Evolutionary conservation across 495 filamentous ascomycete species (phyloP), one percentile per base, ranked within the genome.

Genomic region (Chaetomidium leptoderma): DNA sequence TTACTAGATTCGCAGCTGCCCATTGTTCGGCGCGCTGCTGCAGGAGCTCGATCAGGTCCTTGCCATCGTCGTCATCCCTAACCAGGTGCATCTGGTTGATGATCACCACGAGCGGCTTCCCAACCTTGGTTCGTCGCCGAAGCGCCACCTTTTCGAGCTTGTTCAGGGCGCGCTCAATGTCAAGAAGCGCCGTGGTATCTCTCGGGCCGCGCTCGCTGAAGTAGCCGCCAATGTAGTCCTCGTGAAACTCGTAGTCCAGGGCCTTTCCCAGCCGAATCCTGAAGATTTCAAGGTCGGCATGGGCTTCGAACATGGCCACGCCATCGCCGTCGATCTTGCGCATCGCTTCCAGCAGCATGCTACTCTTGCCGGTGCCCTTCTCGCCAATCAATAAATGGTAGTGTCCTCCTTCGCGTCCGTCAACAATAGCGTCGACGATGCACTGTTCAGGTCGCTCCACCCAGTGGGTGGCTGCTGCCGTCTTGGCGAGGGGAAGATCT

Each of bases 151-250:
- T 98, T 69, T 98, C 92, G 6, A 98, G 74, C 70, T 97, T 97
- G 78, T 98, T 98, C 72, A 98, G 85, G 2, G 93, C 93, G 16
- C 93, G 83, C 65, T 98, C 93, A 49, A 98, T 96, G 63, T 98
- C 93, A 14, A 98, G 76, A 17, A 98, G 70, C 5, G 93, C 89
- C 0, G 88, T 92, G 2, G 89, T 90, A 62, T 98, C 93, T 19
- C 93, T 82, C 0, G 95, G 93, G 0, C 93, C 93, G 30, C 90
- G 83, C 61, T 97, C 95, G 56, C 87, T 92, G 76, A 98, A 98
- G 29, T 97, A 85, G 26, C 86, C 86, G 26, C 93, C 93, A 49
- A 98, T 95, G 67, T 98, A 97, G 69, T 95, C 92, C 65, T 84
- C 78, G 53, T 84, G 80, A 58, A 90, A 98, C 59, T 98, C 93